Percentiles rank a stretch among this genome's conserved stretches.
phyloP scores from a whole-genome alignment of 768 basidiomycete genomes.

The Russula sp. region DNA sequence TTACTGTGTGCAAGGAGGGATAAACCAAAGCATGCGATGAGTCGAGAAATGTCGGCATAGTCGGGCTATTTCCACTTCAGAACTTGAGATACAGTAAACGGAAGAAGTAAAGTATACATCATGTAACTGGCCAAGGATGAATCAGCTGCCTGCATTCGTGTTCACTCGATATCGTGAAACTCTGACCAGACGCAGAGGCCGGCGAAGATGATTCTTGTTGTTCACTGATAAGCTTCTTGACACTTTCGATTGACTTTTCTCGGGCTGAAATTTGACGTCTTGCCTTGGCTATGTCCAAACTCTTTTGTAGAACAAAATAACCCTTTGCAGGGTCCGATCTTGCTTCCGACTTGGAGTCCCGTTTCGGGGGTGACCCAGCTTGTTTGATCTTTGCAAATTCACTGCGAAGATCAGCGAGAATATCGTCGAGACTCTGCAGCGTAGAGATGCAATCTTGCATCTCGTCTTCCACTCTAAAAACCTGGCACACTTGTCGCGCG shows the following conservation, averaged over 20 bases:
- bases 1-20: too few species aligned
- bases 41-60: not conserved
- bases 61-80: not conserved
- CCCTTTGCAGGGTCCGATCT: slow-evolving; percentile 27
- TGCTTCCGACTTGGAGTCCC: not conserved
- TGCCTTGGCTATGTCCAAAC: slow-evolving; percentile 51
- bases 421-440: slow-evolving; percentile 52
- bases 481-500: slow-evolving; percentile 62
- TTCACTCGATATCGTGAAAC: not conserved
- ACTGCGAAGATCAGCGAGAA: slow-evolving; percentile 48
- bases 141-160: not conserved
- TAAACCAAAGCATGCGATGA: too few species aligned
- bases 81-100: not conserved
- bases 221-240: slow-evolving; percentile 50
- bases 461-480: slow-evolving; percentile 61
- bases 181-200: not conserved
- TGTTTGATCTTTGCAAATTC: slow-evolving; percentile 32
- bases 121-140: not conserved
- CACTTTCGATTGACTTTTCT: slow-evolving; percentile 57
- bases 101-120: not conserved
- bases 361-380: not conserved
- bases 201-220: not conserved
- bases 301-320: slow-evolving; percentile 38
- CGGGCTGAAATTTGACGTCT: slow-evolving; percentile 61
- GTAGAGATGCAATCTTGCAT: slow-evolving; percentile 53